phyloP scores from a whole-genome alignment of 441 rosid genomes.

The Raphanus hybrid region DNA sequence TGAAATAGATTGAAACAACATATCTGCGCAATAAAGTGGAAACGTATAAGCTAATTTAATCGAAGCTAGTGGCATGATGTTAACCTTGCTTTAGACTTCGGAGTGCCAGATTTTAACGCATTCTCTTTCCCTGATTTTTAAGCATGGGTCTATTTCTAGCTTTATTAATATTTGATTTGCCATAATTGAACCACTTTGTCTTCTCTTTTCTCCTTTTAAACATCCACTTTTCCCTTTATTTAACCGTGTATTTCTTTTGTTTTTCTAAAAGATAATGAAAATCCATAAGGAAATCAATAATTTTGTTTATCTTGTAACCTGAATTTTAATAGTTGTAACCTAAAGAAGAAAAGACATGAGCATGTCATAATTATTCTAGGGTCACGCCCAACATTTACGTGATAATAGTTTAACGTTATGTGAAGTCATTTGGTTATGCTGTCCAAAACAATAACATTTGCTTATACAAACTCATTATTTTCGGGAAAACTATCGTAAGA shows the following conservation, averaged over 20 bases:
- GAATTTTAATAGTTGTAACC: constrained; percentile 3
- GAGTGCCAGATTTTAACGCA: constrained; percentile 5
- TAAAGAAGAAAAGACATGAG: background rate
- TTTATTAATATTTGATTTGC: constrained; percentile 30
- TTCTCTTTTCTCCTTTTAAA: background rate
- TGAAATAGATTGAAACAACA: background rate
- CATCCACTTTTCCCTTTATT: constrained; percentile 25
- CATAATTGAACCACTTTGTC: constrained; percentile 33
- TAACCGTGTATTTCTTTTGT: constrained; percentile 10
- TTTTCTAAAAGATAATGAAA: background rate
- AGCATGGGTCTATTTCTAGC: constrained; percentile 28
- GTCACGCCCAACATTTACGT: constrained; percentile 23
- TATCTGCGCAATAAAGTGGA: constrained; percentile 10
- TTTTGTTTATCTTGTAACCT: background rate
- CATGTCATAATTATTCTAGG: constrained; percentile 19
- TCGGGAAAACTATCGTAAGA: background rate
- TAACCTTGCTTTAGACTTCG: constrained; percentile 21
- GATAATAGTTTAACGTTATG: constrained; percentile 4
- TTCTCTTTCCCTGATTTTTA: constrained; percentile 32
- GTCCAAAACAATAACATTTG: background rate
- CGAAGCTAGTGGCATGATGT: constrained; percentile 15
- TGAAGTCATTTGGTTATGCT: constrained; percentile 13
- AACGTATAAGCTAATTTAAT: constrained; percentile 13
- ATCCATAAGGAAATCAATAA: background rate
- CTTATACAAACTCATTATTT: background rate